Evolutionary conservation across 352 stramenopile species (phyloP), one percentile per base, ranked within the genome.

Genomic region (Phytophthora podocarpi): DNA sequence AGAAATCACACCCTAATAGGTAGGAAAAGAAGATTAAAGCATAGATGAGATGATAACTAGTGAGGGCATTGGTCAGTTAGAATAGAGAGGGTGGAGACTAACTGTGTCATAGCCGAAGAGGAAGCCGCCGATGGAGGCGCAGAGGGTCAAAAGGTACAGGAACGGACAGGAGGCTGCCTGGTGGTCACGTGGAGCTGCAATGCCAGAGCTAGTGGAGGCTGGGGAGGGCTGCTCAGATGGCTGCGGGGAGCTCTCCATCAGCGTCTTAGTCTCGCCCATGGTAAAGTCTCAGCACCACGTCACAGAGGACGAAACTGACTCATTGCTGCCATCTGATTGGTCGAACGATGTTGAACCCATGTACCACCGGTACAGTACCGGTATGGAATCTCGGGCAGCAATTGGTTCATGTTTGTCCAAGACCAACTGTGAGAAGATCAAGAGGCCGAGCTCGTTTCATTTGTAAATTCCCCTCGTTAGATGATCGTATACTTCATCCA

Each of bases 31-130:
- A 18, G 34, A 7, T 5, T 8, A 51, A 26, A 57, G n/a, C n/a
- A 32, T 6, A 31, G 26, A 48, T 49, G n/a, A 53, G 23, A 47
- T 26, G n/a, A 2, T 30, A 46, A 5, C 13, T 3, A 32, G 20
- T 26, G n/a, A 11, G 28, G 26, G 26, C 32, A 41, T 40, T 21
- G 21, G 31, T 36, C 13, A 37, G 1, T 37, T 37, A n/a, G 13
- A 20, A 37, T 37, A 34, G 20, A 30, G 31, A 5, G 12, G 58
- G 84, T 76, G 57, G 78, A 85, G 43, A 63, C 57, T 15, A 5
- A 84, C 74, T 35, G 85, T 94, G 69, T 94, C 85, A 70, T 94
- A 94, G 42, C 81, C 85, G 51, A 93, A 93, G 52, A 93, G 77
- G 65, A 93, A 93, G 56, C 84, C 84, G 32, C 84, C 82, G 59